phyloP scores from a whole-genome alignment of 768 basidiomycete species.

The Exidia glandulosa region DNA sequence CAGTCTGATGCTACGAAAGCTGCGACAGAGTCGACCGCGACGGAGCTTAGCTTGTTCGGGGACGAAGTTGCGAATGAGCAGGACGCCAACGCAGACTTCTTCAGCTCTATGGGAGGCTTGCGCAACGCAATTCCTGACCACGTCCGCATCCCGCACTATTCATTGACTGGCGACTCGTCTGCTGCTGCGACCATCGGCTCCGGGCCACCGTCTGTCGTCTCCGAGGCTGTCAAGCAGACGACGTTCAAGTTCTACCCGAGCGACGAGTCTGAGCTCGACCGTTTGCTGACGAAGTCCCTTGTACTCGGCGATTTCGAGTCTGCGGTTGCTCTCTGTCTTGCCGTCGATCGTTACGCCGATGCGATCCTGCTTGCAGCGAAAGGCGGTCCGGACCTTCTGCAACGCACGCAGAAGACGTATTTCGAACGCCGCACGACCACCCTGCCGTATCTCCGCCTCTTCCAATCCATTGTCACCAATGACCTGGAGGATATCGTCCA shows the following conservation, averaged over 20 bases:
- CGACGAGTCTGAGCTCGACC: constrained; percentile 80
- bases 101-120: constrained; percentile 59
- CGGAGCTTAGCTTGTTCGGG: constrained; percentile 78
- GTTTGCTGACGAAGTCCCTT: constrained; percentile 82
- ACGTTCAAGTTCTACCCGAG: constrained; percentile 85
- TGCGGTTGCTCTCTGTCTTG: constrained; percentile 85
- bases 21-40: constrained; percentile 59
- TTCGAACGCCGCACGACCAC: constrained; percentile 71
- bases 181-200: constrained; percentile 95
- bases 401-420: constrained; percentile 85
- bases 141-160: constrained; percentile 66
- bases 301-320: constrained; percentile 93
- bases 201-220: constrained; percentile 69
- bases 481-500: constrained; percentile 92
- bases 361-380: constrained; percentile 88
- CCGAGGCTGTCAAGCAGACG: constrained; percentile 61
- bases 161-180: constrained; percentile 73
- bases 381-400: constrained; percentile 78
- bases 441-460: constrained; percentile 82
- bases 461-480: constrained; percentile 87
- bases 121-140: constrained; percentile 24
- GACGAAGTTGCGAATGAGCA: constrained; percentile 62
- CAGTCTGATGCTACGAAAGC: constrained; percentile 42
- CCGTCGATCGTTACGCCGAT: constrained; percentile 83
- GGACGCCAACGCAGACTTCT: constrained; percentile 74